Evolutionary conservation across 179 eudicot species (phyloP).

Genomic region (Heliamphora pulchella): DNA sequence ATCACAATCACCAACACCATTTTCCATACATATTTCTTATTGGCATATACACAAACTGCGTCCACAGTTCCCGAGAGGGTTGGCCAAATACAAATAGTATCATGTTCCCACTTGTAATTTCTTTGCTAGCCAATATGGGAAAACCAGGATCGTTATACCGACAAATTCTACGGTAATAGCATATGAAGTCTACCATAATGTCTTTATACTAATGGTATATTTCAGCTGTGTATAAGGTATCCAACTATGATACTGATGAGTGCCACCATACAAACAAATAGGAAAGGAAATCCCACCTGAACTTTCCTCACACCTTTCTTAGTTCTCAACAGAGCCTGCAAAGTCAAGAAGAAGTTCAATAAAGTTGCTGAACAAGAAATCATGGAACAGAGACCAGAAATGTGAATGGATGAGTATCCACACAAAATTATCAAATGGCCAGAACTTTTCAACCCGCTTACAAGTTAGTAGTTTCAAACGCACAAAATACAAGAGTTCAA

Average conservation of each 20-base stretch:
- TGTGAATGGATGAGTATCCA: background rate
- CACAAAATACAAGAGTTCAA: slow-evolving; percentile 3
- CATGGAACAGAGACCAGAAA: background rate
- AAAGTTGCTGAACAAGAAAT: background rate
- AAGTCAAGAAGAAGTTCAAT: slow-evolving; percentile 2
- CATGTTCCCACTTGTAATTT: background rate
- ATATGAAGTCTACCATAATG: background rate
- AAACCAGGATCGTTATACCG: background rate
- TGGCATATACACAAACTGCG: slow-evolving; percentile 10
- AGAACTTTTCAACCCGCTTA: background rate
- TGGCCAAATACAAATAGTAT: background rate
- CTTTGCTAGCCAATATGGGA: background rate
- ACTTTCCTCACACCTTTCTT: slow-evolving; percentile 39
- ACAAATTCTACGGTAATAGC: background rate
- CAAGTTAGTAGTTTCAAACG: background rate
- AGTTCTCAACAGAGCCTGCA: slow-evolving; percentile 45
- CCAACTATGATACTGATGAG: slow-evolving; percentile 58
- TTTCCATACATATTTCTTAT: background rate
- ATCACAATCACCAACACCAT: background rate
- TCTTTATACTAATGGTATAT: background rate
- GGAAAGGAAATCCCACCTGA: slow-evolving; percentile 64
- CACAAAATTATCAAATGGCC: background rate
- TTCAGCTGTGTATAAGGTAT: slow-evolving; percentile 40
- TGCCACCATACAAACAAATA: slow-evolving; percentile 78
- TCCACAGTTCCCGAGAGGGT: background rate